These are phyloP conservation scores for Trypanosoma conorhini DNA, from an alignment of 208 protist genomes.

Conservation along the genomic window DNA sequence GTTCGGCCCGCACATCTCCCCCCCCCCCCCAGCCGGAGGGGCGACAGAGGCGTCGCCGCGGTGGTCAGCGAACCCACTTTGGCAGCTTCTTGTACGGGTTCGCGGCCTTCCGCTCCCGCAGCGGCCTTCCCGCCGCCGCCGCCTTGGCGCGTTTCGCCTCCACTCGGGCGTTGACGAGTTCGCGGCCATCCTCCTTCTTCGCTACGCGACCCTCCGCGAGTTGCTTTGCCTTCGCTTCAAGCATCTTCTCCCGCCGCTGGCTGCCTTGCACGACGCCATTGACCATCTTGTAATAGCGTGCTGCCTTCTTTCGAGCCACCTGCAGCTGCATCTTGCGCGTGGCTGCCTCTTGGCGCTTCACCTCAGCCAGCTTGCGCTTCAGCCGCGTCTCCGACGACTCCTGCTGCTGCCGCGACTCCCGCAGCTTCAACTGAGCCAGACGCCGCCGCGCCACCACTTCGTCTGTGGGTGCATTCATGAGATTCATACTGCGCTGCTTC, in stretches of 20 bases:
- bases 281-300: constrained; percentile 90
- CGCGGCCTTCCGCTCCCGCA: constrained; percentile 60
- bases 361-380: constrained; percentile 66
- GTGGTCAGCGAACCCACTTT: constrained; percentile 81
- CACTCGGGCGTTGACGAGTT: constrained; percentile 56
- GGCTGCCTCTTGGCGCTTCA: constrained; percentile 69
- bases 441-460: constrained; percentile 77
- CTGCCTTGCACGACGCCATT: constrained; percentile 72
- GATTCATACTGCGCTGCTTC: constrained; percentile 87
- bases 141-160: constrained; percentile 51
- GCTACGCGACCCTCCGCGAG: constrained; percentile 63
- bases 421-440: constrained; percentile 47
- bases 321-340: constrained; percentile 90
- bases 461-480: constrained; percentile 88
- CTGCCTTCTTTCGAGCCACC: constrained; percentile 90
- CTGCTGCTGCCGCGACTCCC: constrained; percentile 39
- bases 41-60: background rate
- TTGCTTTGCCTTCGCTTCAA: constrained; percentile 81
- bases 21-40: background rate
- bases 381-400: constrained; percentile 59
- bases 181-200: constrained; percentile 52
- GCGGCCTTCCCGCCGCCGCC: constrained; percentile 45
- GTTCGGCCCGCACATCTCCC: background rate
- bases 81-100: constrained; percentile 89
- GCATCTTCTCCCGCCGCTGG: constrained; percentile 55